phyloP scores from a whole-genome alignment of 75 land plant genomes.

The Sequoiadendron giganteum region DNA sequence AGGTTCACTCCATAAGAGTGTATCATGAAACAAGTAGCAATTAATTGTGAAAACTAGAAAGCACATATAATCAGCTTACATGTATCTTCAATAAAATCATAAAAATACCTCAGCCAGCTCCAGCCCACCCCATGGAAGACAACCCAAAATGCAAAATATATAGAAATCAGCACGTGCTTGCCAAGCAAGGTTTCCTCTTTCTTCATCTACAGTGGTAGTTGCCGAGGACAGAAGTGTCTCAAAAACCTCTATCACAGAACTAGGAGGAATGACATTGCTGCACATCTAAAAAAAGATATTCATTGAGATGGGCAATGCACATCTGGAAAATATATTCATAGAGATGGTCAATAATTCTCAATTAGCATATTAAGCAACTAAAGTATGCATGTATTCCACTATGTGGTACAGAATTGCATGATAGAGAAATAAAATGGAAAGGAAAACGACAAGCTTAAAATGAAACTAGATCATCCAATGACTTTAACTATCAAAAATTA shows the following conservation, averaged over 20 bases:
- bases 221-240: conserved; percentile 95
- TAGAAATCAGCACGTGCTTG: conserved; percentile 97
- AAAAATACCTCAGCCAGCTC: conserved; percentile 81
- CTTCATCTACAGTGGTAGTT: conserved; percentile 96
- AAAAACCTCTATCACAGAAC: conserved; percentile 76
- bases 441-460: background rate
- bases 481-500: background rate
- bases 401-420: background rate
- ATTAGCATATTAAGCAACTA: background rate
- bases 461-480: background rate
- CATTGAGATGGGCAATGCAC: too few species aligned
- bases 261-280: conserved; percentile 80
- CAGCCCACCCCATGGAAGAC: conserved; percentile 93
- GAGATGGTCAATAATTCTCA: background rate
- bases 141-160: conserved; percentile 83
- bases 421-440: background rate
- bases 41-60: background rate
- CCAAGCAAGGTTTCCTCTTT: conserved; percentile 94
- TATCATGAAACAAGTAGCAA: background rate
- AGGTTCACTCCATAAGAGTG: background rate
- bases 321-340: background rate
- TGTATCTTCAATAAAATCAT: background rate
- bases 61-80: background rate
- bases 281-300: conserved; percentile 56
- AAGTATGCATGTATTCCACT: background rate